Conservation (phyloP, 23 red algal species). For the Chondrus crispus region DNA sequence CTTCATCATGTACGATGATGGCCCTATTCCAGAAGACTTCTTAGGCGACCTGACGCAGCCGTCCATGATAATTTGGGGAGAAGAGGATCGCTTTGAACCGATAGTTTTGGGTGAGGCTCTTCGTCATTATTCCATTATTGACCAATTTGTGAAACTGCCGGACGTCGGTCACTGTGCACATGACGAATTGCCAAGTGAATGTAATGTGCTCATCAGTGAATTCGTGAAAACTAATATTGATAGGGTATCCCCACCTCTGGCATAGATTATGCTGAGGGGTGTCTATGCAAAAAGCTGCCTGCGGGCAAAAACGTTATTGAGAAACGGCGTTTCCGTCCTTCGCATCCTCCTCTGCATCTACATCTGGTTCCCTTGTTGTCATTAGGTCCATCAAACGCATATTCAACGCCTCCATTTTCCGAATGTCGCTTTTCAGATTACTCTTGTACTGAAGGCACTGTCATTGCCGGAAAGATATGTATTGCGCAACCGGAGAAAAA, state of each 20-base stretch:
- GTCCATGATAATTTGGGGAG: constrained; percentile 87
- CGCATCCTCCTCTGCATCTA: constrained; percentile 19
- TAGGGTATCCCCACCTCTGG: no score
- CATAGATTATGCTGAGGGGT: no score
- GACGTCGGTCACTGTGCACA: constrained; percentile 92
- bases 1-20: constrained; percentile 85
- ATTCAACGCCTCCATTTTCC: constrained; percentile 55
- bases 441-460: constrained; percentile 68
- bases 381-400: constrained; percentile 65
- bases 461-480: not conserved
- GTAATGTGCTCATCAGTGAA: constrained; percentile 58
- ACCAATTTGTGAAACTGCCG: constrained; percentile 55
- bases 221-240: constrained; percentile 73
- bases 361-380: constrained; percentile 24
- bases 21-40: constrained; percentile 88
- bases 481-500: no score
- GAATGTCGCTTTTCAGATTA: constrained; percentile 57
- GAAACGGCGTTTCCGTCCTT: no score
- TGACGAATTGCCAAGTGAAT: constrained; percentile 78
- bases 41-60: constrained; percentile 39
- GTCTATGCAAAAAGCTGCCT: no score
- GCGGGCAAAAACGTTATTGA: no score
- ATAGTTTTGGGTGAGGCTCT: constrained; percentile 46
- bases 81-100: constrained; percentile 82
- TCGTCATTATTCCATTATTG: constrained; percentile 45